Percentiles rank a stretch among this genome's conserved stretches.
phyloP scores from a whole-genome alignment of 805 yeast species.

The Nakazawaea laoshanensis region DNA sequence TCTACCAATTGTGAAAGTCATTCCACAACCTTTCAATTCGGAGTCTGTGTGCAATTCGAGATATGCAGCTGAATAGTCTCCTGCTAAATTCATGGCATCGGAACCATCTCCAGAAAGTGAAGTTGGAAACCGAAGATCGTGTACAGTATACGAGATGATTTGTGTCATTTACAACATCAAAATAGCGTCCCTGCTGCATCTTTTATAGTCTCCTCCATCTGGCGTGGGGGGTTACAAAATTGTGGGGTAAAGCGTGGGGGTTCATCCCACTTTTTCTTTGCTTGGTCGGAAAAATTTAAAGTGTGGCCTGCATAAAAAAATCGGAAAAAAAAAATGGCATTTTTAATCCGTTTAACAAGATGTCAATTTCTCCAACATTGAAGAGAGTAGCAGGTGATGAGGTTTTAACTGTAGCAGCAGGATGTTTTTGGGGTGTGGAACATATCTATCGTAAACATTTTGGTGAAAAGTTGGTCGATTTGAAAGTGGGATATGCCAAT shows the following conservation, averaged over 20 bases:
- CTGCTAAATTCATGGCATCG: slow-evolving; percentile 33
- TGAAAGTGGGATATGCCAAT: slow-evolving; percentile 87
- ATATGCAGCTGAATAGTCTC: slow-evolving; percentile 33
- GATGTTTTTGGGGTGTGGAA: slow-evolving; percentile 89
- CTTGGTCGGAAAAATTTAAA: too few relatives aligned
- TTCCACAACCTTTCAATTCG: slow-evolving; percentile 27
- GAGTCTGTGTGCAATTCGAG: slow-evolving; percentile 22
- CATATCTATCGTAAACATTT: slow-evolving; percentile 70
- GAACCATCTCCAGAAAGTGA: slow-evolving; percentile 29
- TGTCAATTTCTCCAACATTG: slow-evolving; percentile 19
- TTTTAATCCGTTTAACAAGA: too few relatives aligned
- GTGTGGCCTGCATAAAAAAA: too few relatives aligned
- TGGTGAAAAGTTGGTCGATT: slow-evolving; percentile 57
- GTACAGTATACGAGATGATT: slow-evolving; percentile 2
- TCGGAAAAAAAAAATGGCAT: too few relatives aligned
- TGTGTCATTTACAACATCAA: too few relatives aligned
- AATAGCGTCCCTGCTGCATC: too few relatives aligned
- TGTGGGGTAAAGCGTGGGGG: too few relatives aligned
- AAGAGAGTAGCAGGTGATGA: slow-evolving; percentile 35
- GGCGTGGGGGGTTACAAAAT: too few relatives aligned
- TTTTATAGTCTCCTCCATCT: too few relatives aligned
- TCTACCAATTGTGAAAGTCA: slow-evolving; percentile 33
- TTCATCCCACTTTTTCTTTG: too few relatives aligned
- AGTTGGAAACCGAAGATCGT: slow-evolving; percentile 25
- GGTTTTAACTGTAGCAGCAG: slow-evolving; percentile 49